Percentiles rank a stretch among this genome's conserved stretches.
Conservation (phyloP, 805 yeast species). For the Candida chilensis region DNA sequence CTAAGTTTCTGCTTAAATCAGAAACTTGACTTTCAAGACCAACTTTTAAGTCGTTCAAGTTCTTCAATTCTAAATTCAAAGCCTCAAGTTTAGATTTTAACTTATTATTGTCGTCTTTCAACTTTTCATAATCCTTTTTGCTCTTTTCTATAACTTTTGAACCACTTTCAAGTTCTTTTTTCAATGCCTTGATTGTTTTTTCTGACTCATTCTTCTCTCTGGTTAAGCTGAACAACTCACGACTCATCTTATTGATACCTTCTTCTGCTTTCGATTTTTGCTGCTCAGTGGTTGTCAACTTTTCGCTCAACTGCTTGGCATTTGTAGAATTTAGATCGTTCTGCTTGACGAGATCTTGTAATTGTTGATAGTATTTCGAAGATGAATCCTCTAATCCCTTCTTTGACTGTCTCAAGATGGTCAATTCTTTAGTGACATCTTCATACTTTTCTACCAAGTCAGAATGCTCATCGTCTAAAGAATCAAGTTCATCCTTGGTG, state of each 20-base stretch:
- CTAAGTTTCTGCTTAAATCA: conserved; percentile 12
- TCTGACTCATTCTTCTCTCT: conserved; percentile 48
- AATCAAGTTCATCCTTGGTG: conserved; percentile 8
- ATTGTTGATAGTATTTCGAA: conserved; percentile 15
- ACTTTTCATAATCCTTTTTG: conserved; percentile 7
- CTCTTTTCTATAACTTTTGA: conserved; percentile 19
- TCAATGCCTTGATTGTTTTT: conserved; percentile 26
- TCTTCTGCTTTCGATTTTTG: conserved; percentile 65
- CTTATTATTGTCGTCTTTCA: conserved; percentile 11
- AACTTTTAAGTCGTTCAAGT: conserved; percentile 12
- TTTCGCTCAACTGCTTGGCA: conserved; percentile 16
- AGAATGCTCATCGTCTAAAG: conserved; percentile 11
- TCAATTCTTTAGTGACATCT: conserved; percentile 10
- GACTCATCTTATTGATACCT: conserved; percentile 84
- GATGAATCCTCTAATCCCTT: conserved; percentile 19
- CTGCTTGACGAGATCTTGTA: conserved; percentile 18
- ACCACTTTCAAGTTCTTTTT: conserved; percentile 26
- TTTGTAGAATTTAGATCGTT: conserved; percentile 13
- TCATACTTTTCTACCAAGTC: conserved; percentile 11
- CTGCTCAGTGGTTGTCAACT: conserved; percentile 19
- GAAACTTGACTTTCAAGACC: conserved; percentile 9
- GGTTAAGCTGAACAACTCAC: conserved; percentile 64
- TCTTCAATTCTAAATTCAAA: conserved; percentile 11
- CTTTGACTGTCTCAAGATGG: conserved; percentile 17
- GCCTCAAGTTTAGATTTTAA: conserved; percentile 13